Evolutionary conservation across 148 eudicot species (phyloP).

Genomic region (Camellia granthamiana): DNA sequence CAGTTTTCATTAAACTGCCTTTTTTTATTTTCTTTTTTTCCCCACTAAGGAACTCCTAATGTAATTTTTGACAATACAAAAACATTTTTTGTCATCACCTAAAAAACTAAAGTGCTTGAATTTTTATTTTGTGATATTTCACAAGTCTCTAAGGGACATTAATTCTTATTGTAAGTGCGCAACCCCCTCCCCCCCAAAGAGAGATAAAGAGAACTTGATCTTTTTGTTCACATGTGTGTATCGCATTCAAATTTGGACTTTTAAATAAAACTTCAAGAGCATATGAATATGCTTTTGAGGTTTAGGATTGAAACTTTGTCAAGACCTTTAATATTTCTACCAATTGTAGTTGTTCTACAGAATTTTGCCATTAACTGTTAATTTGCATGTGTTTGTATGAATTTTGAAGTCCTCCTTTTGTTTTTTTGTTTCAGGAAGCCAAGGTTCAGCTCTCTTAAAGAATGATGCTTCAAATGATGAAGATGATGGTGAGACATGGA

Average conservation of each 20-base stretch:
- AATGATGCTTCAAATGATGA: slow-evolving; percentile 47
- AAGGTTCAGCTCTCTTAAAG: slow-evolving; percentile 38
- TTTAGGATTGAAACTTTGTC: background rate
- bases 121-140: too few relatives aligned
- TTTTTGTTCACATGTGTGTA: background rate
- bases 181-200: too few relatives aligned
- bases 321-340: background rate
- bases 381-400: background rate
- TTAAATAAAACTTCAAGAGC: background rate
- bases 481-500: slow-evolving; percentile 61
- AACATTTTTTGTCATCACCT: too few relatives aligned
- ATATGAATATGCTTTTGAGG: background rate
- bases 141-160: too few relatives aligned
- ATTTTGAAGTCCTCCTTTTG: background rate
- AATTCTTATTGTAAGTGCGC: too few relatives aligned
- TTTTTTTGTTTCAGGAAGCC: slow-evolving; percentile 53
- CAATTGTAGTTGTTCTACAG: background rate
- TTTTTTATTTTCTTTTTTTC: too few relatives aligned
- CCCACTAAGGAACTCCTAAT: too few relatives aligned
- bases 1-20: too few relatives aligned
- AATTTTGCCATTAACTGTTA: background rate
- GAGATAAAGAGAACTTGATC: too few relatives aligned
- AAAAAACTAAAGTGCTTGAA: too few relatives aligned
- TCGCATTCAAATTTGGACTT: background rate
- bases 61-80: too few relatives aligned